phyloP scores from a whole-genome alignment of 768 basidiomycete species.

The Amanita phalloides region DNA sequence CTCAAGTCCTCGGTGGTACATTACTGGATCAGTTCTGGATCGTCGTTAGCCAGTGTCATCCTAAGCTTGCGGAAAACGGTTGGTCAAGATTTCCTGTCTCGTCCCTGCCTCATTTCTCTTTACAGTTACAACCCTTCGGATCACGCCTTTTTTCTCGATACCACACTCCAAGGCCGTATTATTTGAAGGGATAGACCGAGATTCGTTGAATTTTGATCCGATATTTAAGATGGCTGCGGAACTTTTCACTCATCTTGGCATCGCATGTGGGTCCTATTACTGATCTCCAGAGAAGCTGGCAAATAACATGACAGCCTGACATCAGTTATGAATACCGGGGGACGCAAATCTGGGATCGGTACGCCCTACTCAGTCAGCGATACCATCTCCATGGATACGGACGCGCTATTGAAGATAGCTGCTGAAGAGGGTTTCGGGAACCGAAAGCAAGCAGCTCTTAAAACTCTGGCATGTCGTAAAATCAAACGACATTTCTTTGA shows the following conservation, averaged over 20 bases:
- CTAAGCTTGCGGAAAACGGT: conserved; percentile 12
- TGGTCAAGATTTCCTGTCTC: not conserved
- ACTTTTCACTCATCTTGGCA: conserved; percentile 7
- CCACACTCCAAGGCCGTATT: conserved; percentile 8
- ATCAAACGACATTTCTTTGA: too few relatives aligned
- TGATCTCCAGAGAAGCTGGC: not conserved
- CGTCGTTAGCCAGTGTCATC: conserved; percentile 11
- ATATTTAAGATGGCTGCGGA: conserved; percentile 6
- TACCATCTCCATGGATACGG: not conserved
- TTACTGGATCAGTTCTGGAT: conserved; percentile 11
- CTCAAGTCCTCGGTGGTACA: conserved; percentile 11
- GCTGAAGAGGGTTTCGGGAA: not conserved
- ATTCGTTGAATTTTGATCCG: conserved; percentile 4
- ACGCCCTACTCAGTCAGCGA: not conserved
- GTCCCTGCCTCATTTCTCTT: not conserved
- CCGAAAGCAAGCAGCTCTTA: not conserved
- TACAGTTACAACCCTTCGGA: conserved; percentile 9
- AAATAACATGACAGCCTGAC: not conserved
- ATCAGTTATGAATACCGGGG: not conserved
- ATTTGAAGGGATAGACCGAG: conserved; percentile 9
- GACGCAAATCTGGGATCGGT: not conserved
- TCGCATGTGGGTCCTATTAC: conserved; percentile 3
- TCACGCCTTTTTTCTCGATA: conserved; percentile 8
- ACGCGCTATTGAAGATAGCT: not conserved
- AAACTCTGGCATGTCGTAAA: not conserved